Base-by-base conservation (phyloP, 352 stramenopile genomes). In the Globisporangium iwayamae region DNA sequence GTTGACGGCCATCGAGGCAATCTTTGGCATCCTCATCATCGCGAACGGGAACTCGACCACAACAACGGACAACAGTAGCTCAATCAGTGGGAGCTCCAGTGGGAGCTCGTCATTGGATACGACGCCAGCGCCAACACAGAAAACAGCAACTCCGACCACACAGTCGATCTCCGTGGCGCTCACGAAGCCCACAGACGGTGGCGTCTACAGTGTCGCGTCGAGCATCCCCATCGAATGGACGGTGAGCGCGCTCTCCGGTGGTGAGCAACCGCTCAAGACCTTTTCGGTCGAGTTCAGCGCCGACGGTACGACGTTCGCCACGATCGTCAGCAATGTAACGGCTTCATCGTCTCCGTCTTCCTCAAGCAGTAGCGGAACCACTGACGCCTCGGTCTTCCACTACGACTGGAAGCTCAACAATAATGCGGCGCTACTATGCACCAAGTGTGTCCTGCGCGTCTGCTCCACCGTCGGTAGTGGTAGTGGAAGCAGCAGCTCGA, bases 201-300 rank as follows among this genome's bases (percentile, higher is more conserved):
- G 61, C 18, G 72, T 87, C 6, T 85, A 83, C 67, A 73, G 47
- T 13, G 54, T 87, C 16, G 69, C 74, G n/a, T 75, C 72, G 2
- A 72, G 60, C 4, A 70, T 88, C 25, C 65, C 72, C 0, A 58
- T 88, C 52, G 69, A 75, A 38, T 88, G 79, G 79, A 56, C 68
- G n/a, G 50, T 88, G 6, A 47, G 60, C 6, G 48, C 67, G 14
- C 30, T 74, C 6, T 68, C 66, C 10, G 73, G 71, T 16, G 50
- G 46, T 5, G 53, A 74, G 20, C 65, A 68, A 16, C 66, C 36
- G 13, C 52, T 82, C 16, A 25, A 71, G 28, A 59, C 47, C 11
- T 75, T 88, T 36, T 56, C 65, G 20, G 65, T 88, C 25, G 76
- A 84, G 39, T 88, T 88, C 50, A 85, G 75, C 14, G 64, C 66